Evolutionary conservation across 1,284 basidiomycete genomes (phyloP), one percentile per base, ranked within the genome.

Genomic region (Tylopilus orsonianus): DNA sequence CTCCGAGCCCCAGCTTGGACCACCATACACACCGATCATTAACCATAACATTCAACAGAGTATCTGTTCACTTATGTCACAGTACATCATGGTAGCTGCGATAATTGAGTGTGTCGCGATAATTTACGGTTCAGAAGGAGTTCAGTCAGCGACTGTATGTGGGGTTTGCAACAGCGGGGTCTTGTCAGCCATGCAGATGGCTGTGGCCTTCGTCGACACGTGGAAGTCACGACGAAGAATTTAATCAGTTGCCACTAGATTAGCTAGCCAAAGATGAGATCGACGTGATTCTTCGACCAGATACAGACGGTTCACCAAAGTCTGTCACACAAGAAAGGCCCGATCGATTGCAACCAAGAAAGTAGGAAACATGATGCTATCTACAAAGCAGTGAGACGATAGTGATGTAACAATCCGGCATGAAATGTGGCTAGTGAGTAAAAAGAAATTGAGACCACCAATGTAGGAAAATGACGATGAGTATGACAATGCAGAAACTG

Each of bases 121-220:
- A 4, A 22, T 24, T 16, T 4, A 23, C 14, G 27, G 13, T 23
- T 26, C 22, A 23, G 14, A 20, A 26, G 16, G 34, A 12, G 13
- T n/a, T 30, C 20, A 19, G 30, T 37, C 37, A n/a, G n/a, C n/a
- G n/a, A 13, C 37, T 35, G 30, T 4, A 19, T 32, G 39, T 13
- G 13, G 12, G 13, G 24, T 48, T 26, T 33, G 26, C 22, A 19
- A 23, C n/a, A 20, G 26, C 13, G 23, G 24, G 13, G 33, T 14
- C 33, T 26, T 45, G 49, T 22, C 30, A n/a, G 18, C 22, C 8
- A 23, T 27, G 20, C 7, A 14, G 23, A 48, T 47, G 35, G 32
- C 23, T 8, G 16, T 37, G 33, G 18, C 5, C 38, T 57, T 47
- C 36, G 46, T 37, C 41, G 27, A 23, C 59, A 62, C 59, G 40